Conservation (phyloP, 345 rosid species). For the Salix dunnii region DNA sequence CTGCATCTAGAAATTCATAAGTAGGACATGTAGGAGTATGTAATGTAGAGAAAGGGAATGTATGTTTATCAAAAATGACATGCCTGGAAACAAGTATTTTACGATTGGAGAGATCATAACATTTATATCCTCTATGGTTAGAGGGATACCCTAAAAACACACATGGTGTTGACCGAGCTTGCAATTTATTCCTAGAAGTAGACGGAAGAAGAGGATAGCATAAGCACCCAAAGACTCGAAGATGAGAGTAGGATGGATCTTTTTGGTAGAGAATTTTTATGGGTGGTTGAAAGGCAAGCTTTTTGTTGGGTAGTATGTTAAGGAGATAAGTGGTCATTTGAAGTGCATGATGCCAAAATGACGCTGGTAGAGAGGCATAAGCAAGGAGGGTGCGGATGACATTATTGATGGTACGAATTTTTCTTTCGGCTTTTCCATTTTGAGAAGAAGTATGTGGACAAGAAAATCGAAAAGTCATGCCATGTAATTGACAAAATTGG, state of each 20-base stretch:
- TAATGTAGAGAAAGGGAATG: background rate
- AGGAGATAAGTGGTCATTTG: background rate
- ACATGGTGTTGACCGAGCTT: background rate
- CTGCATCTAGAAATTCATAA: background rate
- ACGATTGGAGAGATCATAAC: background rate
- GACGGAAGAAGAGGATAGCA: background rate
- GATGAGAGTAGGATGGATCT: background rate
- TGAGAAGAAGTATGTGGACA: conserved; percentile 8
- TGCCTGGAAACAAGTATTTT: background rate
- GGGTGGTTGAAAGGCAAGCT: background rate
- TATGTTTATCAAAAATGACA: background rate
- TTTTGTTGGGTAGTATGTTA: background rate
- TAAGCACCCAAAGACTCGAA: background rate
- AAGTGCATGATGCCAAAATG: background rate
- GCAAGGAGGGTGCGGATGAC: background rate
- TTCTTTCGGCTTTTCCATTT: conserved; percentile 2
- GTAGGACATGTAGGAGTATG: background rate
- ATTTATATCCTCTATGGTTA: conserved; percentile 1
- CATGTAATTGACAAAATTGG: background rate
- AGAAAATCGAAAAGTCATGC: background rate
- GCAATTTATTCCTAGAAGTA: background rate
- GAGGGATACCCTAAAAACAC: conserved; percentile 6
- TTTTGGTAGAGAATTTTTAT: background rate
- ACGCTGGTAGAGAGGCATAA: background rate
- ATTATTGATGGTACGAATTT: conserved; percentile 2